phyloP scores from a whole-genome alignment of 2,329 filamentous ascomycete genomes.

The Pyricularia pennisetigena region DNA sequence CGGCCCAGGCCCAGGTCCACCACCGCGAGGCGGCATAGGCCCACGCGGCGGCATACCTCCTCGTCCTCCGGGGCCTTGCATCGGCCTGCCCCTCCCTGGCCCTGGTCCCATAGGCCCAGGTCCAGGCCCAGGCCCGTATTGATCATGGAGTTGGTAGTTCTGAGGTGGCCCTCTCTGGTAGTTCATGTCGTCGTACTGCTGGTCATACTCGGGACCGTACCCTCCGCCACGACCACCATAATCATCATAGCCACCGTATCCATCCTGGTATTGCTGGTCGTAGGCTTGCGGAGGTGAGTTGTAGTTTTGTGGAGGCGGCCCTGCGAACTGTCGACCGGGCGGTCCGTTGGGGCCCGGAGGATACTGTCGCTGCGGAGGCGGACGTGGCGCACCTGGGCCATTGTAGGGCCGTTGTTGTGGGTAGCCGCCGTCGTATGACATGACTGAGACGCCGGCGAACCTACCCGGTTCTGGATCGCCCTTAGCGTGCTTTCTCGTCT shows the following conservation, averaged over 20 bases:
- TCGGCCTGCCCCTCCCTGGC: conserved; percentile 29
- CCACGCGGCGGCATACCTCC: conserved; percentile 33
- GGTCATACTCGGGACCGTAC: conserved; percentile 16
- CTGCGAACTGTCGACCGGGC: conserved; percentile 21
- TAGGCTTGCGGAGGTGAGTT: conserved; percentile 36
- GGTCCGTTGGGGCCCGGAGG: conserved; percentile 18
- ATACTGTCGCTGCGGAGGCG: conserved; percentile 26
- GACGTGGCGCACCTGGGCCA: conserved; percentile 31
- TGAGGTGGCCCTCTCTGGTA: conserved; percentile 27
- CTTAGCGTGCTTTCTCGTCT: conserved; percentile 2
- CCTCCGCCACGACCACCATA: conserved; percentile 16
- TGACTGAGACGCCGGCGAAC: conserved; percentile 14
- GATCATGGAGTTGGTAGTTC: conserved; percentile 32
- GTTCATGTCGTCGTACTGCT: conserved; percentile 30
- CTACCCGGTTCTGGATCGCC: not conserved
- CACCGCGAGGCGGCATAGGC: conserved; percentile 29
- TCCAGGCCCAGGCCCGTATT: conserved; percentile 27
- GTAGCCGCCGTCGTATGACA: conserved; percentile 43
- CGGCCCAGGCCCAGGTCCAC: conserved; percentile 19
- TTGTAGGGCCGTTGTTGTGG: conserved; percentile 37
- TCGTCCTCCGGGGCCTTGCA: conserved; percentile 13
- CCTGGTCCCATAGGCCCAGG: conserved; percentile 3
- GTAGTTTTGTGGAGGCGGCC: conserved; percentile 27
- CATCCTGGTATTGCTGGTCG: conserved; percentile 24
- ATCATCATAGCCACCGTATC: conserved; percentile 21